phyloP scores from a whole-genome alignment of 2,329 filamentous ascomycete genomes.

The Fusarium vanettenii region DNA sequence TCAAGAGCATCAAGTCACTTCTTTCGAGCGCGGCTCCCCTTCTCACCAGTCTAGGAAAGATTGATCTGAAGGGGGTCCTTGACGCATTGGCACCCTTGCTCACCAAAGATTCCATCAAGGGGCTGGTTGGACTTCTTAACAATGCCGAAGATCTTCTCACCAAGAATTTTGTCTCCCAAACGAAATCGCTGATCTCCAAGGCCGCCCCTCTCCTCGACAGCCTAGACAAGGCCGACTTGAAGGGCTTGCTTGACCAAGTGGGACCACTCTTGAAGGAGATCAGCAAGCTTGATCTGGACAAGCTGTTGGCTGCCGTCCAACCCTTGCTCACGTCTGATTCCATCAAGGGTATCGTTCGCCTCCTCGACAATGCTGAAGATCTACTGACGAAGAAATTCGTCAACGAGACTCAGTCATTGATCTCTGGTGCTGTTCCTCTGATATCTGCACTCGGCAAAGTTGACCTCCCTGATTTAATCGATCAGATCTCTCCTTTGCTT shows the following conservation, averaged over 20 bases:
- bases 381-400: constrained; percentile 45
- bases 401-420: constrained; percentile 43
- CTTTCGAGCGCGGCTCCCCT: neutral
- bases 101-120: constrained; percentile 46
- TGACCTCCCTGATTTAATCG: constrained; percentile 42
- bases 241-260: constrained; percentile 47
- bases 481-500: constrained; percentile 46
- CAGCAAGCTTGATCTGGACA: constrained; percentile 46
- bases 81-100: constrained; percentile 46
- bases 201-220: constrained; percentile 48
- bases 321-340: constrained; percentile 45
- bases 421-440: constrained; percentile 43
- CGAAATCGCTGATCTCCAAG: constrained; percentile 41
- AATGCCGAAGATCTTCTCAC: constrained; percentile 47
- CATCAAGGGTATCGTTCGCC: constrained; percentile 46
- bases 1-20: neutral
- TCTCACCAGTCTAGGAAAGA: constrained; percentile 34
- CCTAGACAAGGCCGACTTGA: constrained; percentile 48
- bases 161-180: constrained; percentile 42
- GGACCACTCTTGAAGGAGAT: constrained; percentile 50
- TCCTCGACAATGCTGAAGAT: constrained; percentile 46
- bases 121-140: constrained; percentile 49
- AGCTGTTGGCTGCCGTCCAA: constrained; percentile 41
- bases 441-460: constrained; percentile 33
- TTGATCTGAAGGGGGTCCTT: constrained; percentile 46